These are phyloP conservation scores for Eutrema yunnanense DNA, from an alignment of 345 rosid genomes.

Conservation along the genomic window DNA sequence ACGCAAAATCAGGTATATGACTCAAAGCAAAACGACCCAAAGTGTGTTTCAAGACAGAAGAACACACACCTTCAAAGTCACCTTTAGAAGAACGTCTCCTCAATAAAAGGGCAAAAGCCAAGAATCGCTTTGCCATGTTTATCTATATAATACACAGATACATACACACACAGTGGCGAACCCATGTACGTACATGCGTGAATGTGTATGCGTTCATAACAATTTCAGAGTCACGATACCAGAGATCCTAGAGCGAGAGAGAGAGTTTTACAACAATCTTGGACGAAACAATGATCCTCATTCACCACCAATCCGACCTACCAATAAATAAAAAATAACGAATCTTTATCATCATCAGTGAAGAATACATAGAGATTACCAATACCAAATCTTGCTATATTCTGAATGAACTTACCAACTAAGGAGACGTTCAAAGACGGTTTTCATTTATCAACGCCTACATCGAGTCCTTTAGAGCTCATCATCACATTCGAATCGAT, in stretches of 20 bases:
- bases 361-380: background rate
- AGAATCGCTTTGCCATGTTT: background rate
- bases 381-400: background rate
- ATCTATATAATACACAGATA: background rate
- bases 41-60: background rate
- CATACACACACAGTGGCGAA: background rate
- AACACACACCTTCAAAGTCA: background rate
- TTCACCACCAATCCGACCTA: conserved; percentile 15
- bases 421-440: background rate
- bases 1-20: background rate
- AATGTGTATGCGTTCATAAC: conserved; percentile 11
- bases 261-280: conserved; percentile 27
- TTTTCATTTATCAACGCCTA: conserved; percentile 61
- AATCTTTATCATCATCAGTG: background rate
- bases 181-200: conserved; percentile 7
- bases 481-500: conserved; percentile 97
- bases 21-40: background rate
- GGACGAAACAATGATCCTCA: conserved; percentile 3
- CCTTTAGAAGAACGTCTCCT: background rate
- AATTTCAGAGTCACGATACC: background rate
- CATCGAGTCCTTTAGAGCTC: conserved; percentile 88
- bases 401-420: conserved; percentile 9
- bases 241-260: background rate
- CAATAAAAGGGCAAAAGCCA: background rate
- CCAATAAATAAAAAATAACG: background rate